phyloP scores from a whole-genome alignment of 805 yeast species.

The Ogataea siamensis region DNA sequence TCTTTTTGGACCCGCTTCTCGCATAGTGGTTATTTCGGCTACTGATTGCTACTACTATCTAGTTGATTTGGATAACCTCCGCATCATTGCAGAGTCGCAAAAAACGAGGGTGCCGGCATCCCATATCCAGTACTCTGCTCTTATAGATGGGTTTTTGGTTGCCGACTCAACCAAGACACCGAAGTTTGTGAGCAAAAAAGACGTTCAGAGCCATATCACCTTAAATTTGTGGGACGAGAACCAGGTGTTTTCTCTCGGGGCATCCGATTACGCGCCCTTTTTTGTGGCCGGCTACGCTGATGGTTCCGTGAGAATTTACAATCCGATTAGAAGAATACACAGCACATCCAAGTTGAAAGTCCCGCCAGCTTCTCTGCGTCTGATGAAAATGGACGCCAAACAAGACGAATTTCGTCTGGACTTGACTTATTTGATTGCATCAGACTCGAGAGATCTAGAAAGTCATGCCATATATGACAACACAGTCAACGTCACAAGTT shows the following conservation, averaged over 20 bases:
- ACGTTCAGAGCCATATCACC: constrained; percentile 11
- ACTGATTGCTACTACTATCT: constrained; percentile 19
- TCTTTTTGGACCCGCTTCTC: constrained; percentile 13
- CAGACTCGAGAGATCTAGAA: constrained; percentile 14
- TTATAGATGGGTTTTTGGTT: constrained; percentile 23
- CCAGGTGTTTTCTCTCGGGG: constrained; percentile 17
- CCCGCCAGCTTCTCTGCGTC: constrained; percentile 17
- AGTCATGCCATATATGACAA: constrained; percentile 13
- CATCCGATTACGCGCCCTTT: constrained; percentile 19
- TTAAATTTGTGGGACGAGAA: constrained; percentile 20
- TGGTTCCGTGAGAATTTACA: constrained; percentile 22
- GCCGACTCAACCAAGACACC: constrained; percentile 19
- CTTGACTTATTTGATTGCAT: constrained; percentile 17
- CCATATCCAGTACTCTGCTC: constrained; percentile 21
- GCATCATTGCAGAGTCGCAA: constrained; percentile 15
- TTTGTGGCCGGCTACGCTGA: constrained; percentile 17
- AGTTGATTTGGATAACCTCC: constrained; percentile 23
- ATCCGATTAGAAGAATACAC: constrained; percentile 15
- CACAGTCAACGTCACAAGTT: constrained; percentile 22
- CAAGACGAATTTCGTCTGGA: constrained; percentile 25
- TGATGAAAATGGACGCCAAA: constrained; percentile 25
- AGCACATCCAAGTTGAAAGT: constrained; percentile 13
- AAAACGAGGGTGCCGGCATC: constrained; percentile 14
- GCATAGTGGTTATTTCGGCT: constrained; percentile 19
- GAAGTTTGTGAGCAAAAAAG: constrained; percentile 23